Evolutionary conservation across 2,329 filamentous ascomycete species (phyloP).

Genomic region (Aureobasidium leucospermi): DNA sequence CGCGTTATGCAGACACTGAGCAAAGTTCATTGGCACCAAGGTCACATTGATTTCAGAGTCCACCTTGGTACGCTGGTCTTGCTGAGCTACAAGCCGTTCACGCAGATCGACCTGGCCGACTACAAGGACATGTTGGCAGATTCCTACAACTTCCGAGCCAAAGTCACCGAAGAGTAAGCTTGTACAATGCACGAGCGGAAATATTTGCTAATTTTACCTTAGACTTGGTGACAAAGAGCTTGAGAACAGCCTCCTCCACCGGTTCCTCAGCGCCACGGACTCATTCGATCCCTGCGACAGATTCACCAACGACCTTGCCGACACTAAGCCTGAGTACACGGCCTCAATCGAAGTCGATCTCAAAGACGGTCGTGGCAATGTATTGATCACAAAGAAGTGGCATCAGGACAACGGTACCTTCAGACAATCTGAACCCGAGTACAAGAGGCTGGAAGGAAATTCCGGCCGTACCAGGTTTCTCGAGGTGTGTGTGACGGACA

Average conservation of each 20-base stretch:
- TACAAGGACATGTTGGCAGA: conserved; percentile 27
- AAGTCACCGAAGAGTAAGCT: conserved; percentile 28
- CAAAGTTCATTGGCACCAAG: conserved; percentile 29
- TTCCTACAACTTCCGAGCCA: conserved; percentile 22
- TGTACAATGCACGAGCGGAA: neutral
- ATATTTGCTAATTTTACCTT: conserved; percentile 14
- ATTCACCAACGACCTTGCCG: conserved; percentile 18
- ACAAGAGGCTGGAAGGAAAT: neutral
- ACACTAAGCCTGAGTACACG: conserved; percentile 24
- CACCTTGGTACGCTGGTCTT: conserved; percentile 30
- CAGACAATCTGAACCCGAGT: neutral
- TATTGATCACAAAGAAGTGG: conserved; percentile 24
- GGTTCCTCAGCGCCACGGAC: conserved; percentile 17
- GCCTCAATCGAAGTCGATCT: conserved; percentile 24
- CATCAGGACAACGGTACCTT: neutral
- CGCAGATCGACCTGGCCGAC: conserved; percentile 21
- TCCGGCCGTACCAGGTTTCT: conserved; percentile 17
- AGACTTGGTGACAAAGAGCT: conserved; percentile 23
- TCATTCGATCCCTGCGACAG: conserved; percentile 21
- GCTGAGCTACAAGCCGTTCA: conserved; percentile 18
- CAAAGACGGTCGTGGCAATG: conserved; percentile 16
- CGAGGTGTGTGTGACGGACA: conserved; percentile 20
- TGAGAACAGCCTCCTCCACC: conserved; percentile 18
- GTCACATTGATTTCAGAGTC: conserved; percentile 27
- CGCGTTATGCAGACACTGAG: conserved; percentile 21